These are phyloP conservation scores for Fereydounia khargensis DNA, from an alignment of 1,284 basidiomycete genomes.

Conservation along the genomic window DNA sequence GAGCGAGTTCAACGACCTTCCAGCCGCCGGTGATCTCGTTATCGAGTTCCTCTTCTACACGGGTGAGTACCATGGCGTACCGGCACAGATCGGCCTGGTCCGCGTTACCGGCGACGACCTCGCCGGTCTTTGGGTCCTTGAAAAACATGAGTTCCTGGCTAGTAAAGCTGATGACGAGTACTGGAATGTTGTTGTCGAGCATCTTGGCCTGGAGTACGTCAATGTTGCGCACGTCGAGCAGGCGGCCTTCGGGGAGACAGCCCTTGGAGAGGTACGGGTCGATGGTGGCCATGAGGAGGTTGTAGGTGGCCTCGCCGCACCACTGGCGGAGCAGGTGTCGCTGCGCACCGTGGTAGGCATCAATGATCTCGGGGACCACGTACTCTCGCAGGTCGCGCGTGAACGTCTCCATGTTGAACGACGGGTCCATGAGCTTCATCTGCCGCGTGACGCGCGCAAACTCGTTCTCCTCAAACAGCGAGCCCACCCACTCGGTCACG, in stretches of 20 bases:
- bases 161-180: conserved; percentile 88
- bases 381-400: conserved; percentile 91
- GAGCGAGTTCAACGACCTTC: conserved; percentile 74
- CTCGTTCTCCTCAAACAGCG: conserved; percentile 96
- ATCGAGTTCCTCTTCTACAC: conserved; percentile 64
- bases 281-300: conserved; percentile 95
- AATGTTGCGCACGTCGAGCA: conserved; percentile 48
- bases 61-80: conserved; percentile 87
- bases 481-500: conserved; percentile 80
- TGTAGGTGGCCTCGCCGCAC: conserved; percentile 90
- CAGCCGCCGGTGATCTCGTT: conserved; percentile 93
- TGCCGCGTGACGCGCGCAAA: conserved; percentile 85
- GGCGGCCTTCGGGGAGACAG: conserved; percentile 60
- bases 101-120: conserved; percentile 81
- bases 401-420: conserved; percentile 81
- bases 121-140: conserved; percentile 80
- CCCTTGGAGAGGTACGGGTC: conserved; percentile 89
- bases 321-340: conserved; percentile 79
- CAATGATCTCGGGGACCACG: conserved; percentile 94
- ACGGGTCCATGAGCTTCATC: conserved; percentile 82
- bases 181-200: conserved; percentile 78
- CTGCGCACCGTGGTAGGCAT: conserved; percentile 88
- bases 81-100: conserved; percentile 86
- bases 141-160: conserved; percentile 93
- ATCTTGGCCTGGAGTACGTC: conserved; percentile 54